These are phyloP conservation scores for Yamadazyma ubonensis DNA, from an alignment of 805 yeast species.

Conservation along the genomic window DNA sequence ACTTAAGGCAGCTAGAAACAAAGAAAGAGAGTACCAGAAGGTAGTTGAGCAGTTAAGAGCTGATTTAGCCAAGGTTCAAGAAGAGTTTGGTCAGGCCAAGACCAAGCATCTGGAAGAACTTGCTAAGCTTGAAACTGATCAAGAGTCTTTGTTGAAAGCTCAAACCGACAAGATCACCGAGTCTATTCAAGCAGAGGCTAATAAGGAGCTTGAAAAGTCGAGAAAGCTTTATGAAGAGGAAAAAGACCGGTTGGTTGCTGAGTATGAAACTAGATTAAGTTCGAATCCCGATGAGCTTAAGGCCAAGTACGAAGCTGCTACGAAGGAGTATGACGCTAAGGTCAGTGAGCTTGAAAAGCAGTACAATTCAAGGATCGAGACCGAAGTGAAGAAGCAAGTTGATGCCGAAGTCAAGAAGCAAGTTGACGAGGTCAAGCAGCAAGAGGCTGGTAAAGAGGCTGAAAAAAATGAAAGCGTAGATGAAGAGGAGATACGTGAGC, in stretches of 20 bases:
- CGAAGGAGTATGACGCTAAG: conserved; percentile 17
- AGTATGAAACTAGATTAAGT: conserved; percentile 11
- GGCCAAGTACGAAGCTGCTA: conserved; percentile 16
- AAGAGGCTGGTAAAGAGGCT: conserved; percentile 20
- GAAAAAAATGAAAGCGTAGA: conserved; percentile 15
- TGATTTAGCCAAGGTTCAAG: conserved; percentile 18
- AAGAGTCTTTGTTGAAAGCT: not conserved
- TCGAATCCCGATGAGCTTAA: conserved; percentile 18
- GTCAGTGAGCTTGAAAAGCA: conserved; percentile 20
- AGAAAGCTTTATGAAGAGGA: conserved; percentile 10
- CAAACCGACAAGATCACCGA: conserved; percentile 4
- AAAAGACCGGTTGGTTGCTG: conserved; percentile 9
- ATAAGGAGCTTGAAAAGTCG: conserved; percentile 16
- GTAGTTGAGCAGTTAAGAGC: conserved; percentile 25
- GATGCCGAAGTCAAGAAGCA: conserved; percentile 22
- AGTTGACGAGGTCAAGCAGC: no score
- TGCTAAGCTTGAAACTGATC: not conserved
- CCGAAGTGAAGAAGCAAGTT: conserved; percentile 25
- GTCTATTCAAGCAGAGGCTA: conserved; percentile 3
- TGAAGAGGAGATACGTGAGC: conserved; percentile 9
- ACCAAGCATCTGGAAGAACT: conserved; percentile 14
- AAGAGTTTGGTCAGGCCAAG: conserved; percentile 13
- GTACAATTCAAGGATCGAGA: conserved; percentile 19
- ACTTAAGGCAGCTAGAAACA: conserved; percentile 23
- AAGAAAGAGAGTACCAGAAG: conserved; percentile 18